These are phyloP conservation scores for Stentor coeruleus DNA, from an alignment of 73 alveolate genomes.

Conservation along the genomic window DNA sequence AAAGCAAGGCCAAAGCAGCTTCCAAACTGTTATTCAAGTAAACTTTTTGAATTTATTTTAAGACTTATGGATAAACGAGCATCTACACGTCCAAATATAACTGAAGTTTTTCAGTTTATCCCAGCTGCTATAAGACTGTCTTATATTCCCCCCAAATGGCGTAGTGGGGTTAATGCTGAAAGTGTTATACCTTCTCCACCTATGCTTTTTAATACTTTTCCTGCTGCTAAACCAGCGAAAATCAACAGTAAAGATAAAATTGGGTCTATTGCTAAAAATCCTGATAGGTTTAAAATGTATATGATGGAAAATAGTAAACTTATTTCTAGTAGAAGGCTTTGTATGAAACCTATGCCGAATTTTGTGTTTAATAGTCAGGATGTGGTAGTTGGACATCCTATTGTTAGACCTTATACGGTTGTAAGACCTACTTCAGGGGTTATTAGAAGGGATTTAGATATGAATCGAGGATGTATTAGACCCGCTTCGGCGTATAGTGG, in stretches of 20 bases:
- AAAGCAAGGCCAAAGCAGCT: conserved; percentile 83
- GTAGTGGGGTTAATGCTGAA: not conserved
- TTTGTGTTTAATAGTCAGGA: not conserved
- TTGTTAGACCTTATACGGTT: not conserved
- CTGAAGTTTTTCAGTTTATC: not conserved
- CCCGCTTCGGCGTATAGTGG: not conserved
- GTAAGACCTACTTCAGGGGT: not conserved
- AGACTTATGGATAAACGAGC: conserved; percentile 20
- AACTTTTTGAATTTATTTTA: not conserved
- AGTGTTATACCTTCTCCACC: not conserved
- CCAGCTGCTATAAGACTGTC: not conserved
- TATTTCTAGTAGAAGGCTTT: not conserved
- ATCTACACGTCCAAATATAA: conserved; percentile 11
- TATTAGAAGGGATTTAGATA: not conserved
- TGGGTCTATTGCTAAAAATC: not conserved
- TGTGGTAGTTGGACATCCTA: not conserved
- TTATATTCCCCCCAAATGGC: not conserved
- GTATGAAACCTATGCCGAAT: conserved; percentile 13
- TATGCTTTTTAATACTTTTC: not conserved
- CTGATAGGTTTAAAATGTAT: conserved; percentile 13
- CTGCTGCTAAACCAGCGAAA: not conserved
- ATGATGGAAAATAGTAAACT: conserved; percentile 2
- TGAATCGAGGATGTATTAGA: not conserved
- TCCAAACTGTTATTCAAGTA: conserved; percentile 40
- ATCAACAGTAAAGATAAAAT: not conserved